A percentile compares a stretch with the other conserved stretches of the same genome.
These are phyloP conservation scores for Eutrema yunnanense DNA, from an alignment of 345 rosid genomes.

Conservation along the genomic window DNA sequence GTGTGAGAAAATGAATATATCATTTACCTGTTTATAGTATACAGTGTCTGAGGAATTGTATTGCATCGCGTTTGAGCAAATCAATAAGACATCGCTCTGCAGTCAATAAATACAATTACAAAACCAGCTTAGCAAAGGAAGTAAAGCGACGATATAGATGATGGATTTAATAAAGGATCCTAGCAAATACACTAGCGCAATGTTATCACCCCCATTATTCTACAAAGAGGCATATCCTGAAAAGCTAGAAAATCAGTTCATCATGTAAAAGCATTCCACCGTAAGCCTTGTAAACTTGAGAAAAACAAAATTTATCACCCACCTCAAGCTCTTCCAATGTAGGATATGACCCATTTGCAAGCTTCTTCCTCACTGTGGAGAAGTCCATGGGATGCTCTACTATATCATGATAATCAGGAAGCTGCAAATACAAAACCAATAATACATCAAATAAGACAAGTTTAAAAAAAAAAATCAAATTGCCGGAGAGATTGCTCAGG, in stretches of 20 bases:
- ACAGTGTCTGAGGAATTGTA: slow-evolving; percentile 71
- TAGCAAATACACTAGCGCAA: not conserved
- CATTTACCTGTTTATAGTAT: slow-evolving; percentile 65
- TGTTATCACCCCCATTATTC: not conserved
- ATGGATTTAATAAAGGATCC: not conserved
- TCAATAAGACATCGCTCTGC: slow-evolving; percentile 70
- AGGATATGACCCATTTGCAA: slow-evolving; percentile 60
- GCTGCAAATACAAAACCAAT: slow-evolving; percentile 37
- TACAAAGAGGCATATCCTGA: slow-evolving; percentile 1
- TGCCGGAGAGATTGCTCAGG: not conserved
- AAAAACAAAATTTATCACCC: slow-evolving; percentile 18
- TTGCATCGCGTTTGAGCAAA: slow-evolving; percentile 86
- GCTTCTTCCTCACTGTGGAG: slow-evolving; percentile 72
- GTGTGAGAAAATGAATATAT: slow-evolving; percentile 12
- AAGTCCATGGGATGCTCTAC: slow-evolving; percentile 88
- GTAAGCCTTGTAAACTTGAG: not conserved
- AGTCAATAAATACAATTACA: slow-evolving; percentile 28
- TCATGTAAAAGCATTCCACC: not conserved
- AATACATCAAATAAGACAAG: not conserved
- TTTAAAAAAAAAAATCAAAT: not conserved
- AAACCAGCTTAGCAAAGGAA: slow-evolving; percentile 42
- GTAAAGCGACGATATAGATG: not conserved
- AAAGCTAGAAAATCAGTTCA: slow-evolving; percentile 1
- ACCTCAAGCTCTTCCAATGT: slow-evolving; percentile 75
- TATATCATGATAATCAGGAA: slow-evolving; percentile 79